phyloP scores from a whole-genome alignment of 495 filamentous ascomycete genomes.

The Durotheca rogersii region DNA sequence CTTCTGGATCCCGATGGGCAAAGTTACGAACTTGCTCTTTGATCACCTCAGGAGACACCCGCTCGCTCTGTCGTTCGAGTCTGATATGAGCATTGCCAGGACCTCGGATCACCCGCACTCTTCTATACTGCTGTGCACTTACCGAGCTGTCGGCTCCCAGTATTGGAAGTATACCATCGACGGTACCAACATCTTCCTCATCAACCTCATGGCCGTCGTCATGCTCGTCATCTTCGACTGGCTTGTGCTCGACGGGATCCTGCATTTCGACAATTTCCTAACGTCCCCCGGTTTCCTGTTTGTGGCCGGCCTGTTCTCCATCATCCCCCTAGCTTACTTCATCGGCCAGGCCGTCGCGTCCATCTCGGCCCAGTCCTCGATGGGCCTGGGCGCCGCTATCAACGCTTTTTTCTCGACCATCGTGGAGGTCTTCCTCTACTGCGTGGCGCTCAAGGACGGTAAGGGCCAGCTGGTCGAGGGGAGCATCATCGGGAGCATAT shows the following conservation, averaged over 20 bases:
- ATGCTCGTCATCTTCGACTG: conserved; percentile 93
- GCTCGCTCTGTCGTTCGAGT: conserved; percentile 88
- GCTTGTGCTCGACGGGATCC: conserved; percentile 64
- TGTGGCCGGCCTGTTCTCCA: conserved; percentile 77
- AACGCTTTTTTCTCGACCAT: conserved; percentile 99
- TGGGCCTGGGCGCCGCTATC: conserved; percentile 97
- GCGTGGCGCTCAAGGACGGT: conserved; percentile 87
- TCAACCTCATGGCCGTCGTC: conserved; percentile 91
- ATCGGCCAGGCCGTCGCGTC: conserved; percentile 99
- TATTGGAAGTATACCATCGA: conserved; percentile 99
- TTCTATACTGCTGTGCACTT: conserved; percentile 92
- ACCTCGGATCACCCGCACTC: conserved; percentile 67
- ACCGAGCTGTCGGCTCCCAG: conserved; percentile 87
- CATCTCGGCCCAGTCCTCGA: conserved; percentile 97
- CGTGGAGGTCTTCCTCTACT: conserved; percentile 98
- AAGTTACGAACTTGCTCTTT: conserved; percentile 85
- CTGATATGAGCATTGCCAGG: conserved; percentile 74
- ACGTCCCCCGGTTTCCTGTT: conserved; percentile 86
- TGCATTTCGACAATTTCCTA: conserved; percentile 68
- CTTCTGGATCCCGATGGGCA: conserved; percentile 98
- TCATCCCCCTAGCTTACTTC: conserved; percentile 98
- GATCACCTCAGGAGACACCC: conserved; percentile 92
- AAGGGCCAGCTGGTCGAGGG: conserved; percentile 94
- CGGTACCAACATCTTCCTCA: conserved; percentile 97
- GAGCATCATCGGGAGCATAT: conserved; percentile 95